Conservation (phyloP, 2,329 filamentous ascomycete species). For the Phoma sp. region DNA sequence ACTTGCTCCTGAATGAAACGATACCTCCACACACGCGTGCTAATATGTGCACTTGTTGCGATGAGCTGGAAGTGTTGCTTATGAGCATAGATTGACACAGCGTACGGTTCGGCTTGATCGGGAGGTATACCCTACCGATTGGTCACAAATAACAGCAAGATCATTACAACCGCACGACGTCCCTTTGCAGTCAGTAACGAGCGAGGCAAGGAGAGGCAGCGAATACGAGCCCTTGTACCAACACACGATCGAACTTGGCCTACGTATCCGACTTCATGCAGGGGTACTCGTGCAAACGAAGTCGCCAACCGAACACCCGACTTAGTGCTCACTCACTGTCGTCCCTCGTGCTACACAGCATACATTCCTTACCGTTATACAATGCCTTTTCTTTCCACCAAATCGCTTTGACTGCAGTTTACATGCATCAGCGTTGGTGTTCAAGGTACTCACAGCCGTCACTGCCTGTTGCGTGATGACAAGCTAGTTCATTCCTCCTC, state of each 20-base stretch:
- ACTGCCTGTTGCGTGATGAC: not conserved
- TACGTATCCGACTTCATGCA: not conserved
- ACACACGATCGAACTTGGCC: not conserved
- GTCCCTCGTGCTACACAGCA: constrained; percentile 3
- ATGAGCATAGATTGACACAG: constrained; percentile 8
- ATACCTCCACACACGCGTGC: constrained; percentile 19
- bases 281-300: not conserved
- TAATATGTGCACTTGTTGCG: constrained; percentile 11
- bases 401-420: not conserved
- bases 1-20: constrained; percentile 23
- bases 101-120: not conserved
- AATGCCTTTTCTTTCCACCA: constrained; percentile 3
- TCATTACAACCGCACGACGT: not conserved
- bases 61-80: constrained; percentile 1
- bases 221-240: not conserved
- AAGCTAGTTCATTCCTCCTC: constrained; percentile 4
- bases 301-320: not conserved
- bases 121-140: not conserved
- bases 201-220: not conserved
- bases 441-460: not conserved
- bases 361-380: constrained; percentile 4
- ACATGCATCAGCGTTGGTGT: not conserved
- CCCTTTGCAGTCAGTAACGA: not conserved
- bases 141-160: too few species aligned
- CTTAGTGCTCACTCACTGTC: not conserved